Evolutionary conservation across 805 yeast genomes (phyloP).

Genomic region (Candida pini): DNA sequence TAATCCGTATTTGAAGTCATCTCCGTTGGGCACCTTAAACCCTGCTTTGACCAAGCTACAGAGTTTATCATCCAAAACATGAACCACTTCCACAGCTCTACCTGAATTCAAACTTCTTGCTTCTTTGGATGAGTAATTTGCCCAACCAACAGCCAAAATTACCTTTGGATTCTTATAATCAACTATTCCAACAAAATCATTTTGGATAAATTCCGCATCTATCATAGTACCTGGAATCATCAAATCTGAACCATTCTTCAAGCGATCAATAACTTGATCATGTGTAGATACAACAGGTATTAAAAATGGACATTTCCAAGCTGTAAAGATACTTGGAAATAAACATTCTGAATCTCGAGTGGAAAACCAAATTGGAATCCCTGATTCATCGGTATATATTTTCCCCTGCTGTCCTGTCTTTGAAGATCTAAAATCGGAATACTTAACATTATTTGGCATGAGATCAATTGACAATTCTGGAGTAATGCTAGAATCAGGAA

Average conservation of each 20-base stretch:
- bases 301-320: slow-evolving; percentile 64
- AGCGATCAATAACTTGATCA: slow-evolving; percentile 60
- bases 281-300: slow-evolving; percentile 70
- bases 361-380: slow-evolving; percentile 70
- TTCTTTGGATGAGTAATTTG: slow-evolving; percentile 39
- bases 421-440: slow-evolving; percentile 54
- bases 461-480: slow-evolving; percentile 34
- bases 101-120: slow-evolving; percentile 64
- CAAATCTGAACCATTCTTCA: slow-evolving; percentile 75
- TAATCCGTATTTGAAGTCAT: not conserved
- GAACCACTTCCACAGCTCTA: slow-evolving; percentile 71
- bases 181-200: slow-evolving; percentile 67
- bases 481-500: slow-evolving; percentile 35
- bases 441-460: slow-evolving; percentile 53
- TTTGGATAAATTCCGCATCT: slow-evolving; percentile 41
- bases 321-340: slow-evolving; percentile 67
- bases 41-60: slow-evolving; percentile 46
- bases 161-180: slow-evolving; percentile 54
- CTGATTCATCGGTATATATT: slow-evolving; percentile 57
- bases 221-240: slow-evolving; percentile 72
- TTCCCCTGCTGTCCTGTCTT: slow-evolving; percentile 48
- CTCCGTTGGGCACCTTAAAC: slow-evolving; percentile 34
- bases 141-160: slow-evolving; percentile 64
- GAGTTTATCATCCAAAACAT: slow-evolving; percentile 62
- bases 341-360: slow-evolving; percentile 41